Base-by-base conservation (phyloP, 331 rosid species). In the Cucumis variabilis region DNA sequence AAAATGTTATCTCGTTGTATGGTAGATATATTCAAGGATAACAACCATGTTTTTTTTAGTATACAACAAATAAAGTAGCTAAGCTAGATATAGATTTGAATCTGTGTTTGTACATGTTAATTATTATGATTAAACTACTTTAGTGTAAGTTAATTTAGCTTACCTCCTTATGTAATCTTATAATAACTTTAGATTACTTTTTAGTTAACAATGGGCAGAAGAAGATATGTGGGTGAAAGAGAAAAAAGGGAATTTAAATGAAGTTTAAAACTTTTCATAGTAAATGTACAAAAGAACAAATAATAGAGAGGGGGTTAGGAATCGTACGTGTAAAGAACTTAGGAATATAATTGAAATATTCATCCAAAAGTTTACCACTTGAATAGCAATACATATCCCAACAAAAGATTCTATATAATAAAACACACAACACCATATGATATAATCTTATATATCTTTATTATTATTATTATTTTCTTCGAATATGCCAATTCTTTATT, bases 351-450 rank as follows among this genome's bases (percentile, higher is more conserved):
- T 21, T 24, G 16, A 74, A 33, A 33, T 74, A 41, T 74, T 74
- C 81, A 74, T 74, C 58, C 20, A 37, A 73, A 73, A 41, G 80
- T 37, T 9, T 44, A 68, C 73, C 73, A 68, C 73, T 68, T n/a
- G 71, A 66, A 66, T 10, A 66, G 7, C 63, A 15, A 58, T 58
- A 58, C 0, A n/a, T 12, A n/a, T 6, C 71, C 67, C 70, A n/a
- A 66, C 11, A 23, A 46, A 46, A 41, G 3, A 76, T 76, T 76
- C 82, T 41, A 3, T 9, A 75, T 75, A 21, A 74, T 17, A 74
- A 74, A 33, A 41, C 25, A 44, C 17, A 74, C 48, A 44, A 44
- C 7, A 41, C 78, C 37, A 20, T 19, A 6, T 46, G 46, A 70
- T 28, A 27, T 27, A 70, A 28, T 1, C 44, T 11, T 75, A 15